Percentiles rank a stretch among this genome's conserved stretches.
phyloP scores from a whole-genome alignment of 2,329 filamentous ascomycete genomes.

The Beauveria sp. region DNA sequence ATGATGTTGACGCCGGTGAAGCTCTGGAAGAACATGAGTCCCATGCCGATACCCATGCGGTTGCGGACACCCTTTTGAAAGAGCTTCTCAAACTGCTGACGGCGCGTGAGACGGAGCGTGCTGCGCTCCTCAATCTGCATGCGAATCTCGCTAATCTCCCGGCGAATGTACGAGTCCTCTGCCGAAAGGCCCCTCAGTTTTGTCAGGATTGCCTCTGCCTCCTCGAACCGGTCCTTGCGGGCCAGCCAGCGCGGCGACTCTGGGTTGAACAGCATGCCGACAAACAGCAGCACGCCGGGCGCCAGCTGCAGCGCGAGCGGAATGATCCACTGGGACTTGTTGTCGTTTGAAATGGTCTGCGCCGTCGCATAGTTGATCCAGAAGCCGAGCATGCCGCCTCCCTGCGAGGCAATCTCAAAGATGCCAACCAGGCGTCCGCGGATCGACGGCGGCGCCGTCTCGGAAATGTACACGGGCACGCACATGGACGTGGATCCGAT shows the following conservation, averaged over 20 bases:
- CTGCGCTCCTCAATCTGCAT: slow-evolving; percentile 44
- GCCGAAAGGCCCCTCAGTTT: slow-evolving; percentile 5
- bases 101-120: slow-evolving; percentile 20
- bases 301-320: slow-evolving; percentile 47
- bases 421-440: slow-evolving; percentile 44
- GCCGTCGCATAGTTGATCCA: slow-evolving; percentile 18
- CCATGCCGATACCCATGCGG: slow-evolving; percentile 39
- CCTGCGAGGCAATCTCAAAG: slow-evolving; percentile 41
- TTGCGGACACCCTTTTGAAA: slow-evolving; percentile 16
- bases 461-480: slow-evolving; percentile 35
- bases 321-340: slow-evolving; percentile 35
- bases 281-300: slow-evolving; percentile 42
- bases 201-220: neutral
- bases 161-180: slow-evolving; percentile 24
- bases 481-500: slow-evolving; percentile 43
- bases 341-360: slow-evolving; percentile 22
- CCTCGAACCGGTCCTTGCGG: slow-evolving; percentile 46
- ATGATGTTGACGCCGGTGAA: slow-evolving; percentile 48
- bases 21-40: slow-evolving; percentile 36
- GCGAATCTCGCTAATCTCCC: slow-evolving; percentile 44
- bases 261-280: slow-evolving; percentile 46
- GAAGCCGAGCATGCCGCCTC: slow-evolving; percentile 38
- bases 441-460: slow-evolving; percentile 40
- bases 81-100: slow-evolving; percentile 17
- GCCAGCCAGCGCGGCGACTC: slow-evolving; percentile 52